Conservation (phyloP, 2,329 filamentous ascomycete genomes). For the Penicillium corylophilum region DNA sequence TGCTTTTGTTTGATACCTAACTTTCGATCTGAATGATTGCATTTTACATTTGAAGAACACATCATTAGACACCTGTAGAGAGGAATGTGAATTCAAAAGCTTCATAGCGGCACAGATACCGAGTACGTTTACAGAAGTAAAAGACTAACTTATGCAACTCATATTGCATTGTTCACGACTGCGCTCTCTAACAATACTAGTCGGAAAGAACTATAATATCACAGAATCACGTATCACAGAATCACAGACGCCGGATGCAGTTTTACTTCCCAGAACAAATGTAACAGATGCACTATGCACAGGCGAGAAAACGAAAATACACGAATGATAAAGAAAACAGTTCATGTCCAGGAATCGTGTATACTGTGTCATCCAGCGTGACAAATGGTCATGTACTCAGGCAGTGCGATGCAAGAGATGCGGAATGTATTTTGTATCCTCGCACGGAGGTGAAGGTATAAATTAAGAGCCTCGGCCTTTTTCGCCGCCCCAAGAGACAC, state of each 20-base stretch:
- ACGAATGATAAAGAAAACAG: background rate
- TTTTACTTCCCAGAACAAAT: constrained; percentile 9
- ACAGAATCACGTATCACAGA: constrained; percentile 2
- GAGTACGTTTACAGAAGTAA: no score
- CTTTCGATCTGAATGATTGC: constrained; percentile 1
- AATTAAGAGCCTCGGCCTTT: constrained; percentile 29
- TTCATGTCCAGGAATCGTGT: background rate
- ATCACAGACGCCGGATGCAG: constrained; percentile 1
- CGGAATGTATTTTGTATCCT: background rate
- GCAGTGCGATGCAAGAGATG: background rate
- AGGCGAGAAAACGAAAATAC: constrained; percentile 7
- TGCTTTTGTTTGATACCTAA: constrained; percentile 11
- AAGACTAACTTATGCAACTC: background rate
- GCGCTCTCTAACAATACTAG: constrained; percentile 9
- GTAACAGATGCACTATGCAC: constrained; percentile 11
- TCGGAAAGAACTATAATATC: constrained; percentile 3
- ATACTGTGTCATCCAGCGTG: background rate
- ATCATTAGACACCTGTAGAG: no score
- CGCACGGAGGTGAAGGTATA: background rate
- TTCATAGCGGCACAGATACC: no score
- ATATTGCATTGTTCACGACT: constrained; percentile 10
- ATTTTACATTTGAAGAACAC: no score
- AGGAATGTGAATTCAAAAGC: no score
- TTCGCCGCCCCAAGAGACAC: constrained; percentile 45
- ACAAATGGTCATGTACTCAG: background rate